Base-by-base conservation (phyloP, 2,329 filamentous ascomycete species). In the Escovopsis sp. region DNA sequence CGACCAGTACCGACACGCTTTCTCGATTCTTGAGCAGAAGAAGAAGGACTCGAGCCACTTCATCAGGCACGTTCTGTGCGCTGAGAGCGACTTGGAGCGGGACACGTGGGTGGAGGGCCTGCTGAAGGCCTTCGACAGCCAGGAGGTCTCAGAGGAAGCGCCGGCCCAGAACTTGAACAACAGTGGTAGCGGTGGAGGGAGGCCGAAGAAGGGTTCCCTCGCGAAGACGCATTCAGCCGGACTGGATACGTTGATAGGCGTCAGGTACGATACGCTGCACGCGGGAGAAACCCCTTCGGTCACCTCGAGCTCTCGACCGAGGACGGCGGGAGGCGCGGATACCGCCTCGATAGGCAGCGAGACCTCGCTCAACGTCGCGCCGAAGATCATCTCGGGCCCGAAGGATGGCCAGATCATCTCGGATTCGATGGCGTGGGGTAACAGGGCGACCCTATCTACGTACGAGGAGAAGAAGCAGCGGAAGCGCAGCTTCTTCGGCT, bases 1-100 rank as follows among this genome's bases (percentile, higher is more conserved):
- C 40, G 92, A 92, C 50, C 85, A 96, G 54, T 98, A 94, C 53
- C 80, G 90, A 5, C 90, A 98, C 58, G 90, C 90, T 1, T 98
- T 98, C 60, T 65, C 96, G 31, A 82, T 98, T 36, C 56, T 96
- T 35, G 90, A 98, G 52, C 88, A 88, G 2, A 98, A 98, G 63
- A 85, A 86, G 56, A 96, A 94, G 57, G 90, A 98, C 51, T 86
- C 86, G 0, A 77, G 69, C 16, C 86, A 81, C 45, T 70, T 88
- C 35, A 84, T 94, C 17, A 83, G 88, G 44, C 90, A 98, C 54
- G 87, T 98, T 1, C 65, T 98, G 14, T 98, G 90, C 54, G 88
- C 90, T 0, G 90, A 98, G 57, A 96, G 82, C 49, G 90, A 98
- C 48, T 70, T 68, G 39, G 90, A 98, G 61, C 76, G 90, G 40